Evolutionary conservation across 73 alveolate species (phyloP).

Genomic region (Paramecium primaurelia): DNA sequence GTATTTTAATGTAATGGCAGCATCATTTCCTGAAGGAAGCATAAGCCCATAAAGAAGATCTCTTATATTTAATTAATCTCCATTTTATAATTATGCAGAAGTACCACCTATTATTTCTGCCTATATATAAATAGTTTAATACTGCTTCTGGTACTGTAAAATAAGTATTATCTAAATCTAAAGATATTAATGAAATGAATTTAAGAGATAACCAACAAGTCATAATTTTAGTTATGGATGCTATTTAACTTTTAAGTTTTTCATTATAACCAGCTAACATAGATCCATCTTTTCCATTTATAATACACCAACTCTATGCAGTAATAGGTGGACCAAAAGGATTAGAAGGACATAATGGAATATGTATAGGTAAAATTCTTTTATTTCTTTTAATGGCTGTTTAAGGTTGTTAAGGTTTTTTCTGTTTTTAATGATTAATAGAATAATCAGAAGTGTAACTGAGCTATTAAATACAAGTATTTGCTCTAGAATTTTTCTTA

Average conservation of each 20-base stretch:
- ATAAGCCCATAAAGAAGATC: constrained; percentile 78
- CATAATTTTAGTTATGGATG: constrained; percentile 29
- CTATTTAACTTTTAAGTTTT: not conserved
- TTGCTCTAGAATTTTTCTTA: not conserved
- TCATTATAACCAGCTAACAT: not conserved
- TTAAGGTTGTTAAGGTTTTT: not conserved
- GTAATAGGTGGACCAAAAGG: not conserved
- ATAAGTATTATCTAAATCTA: not conserved
- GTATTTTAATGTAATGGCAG: constrained; percentile 75
- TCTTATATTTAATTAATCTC: constrained; percentile 60
- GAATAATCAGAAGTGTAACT: not conserved
- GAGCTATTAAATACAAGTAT: not conserved
- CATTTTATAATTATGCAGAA: constrained; percentile 72
- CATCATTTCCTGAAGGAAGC: constrained; percentile 89
- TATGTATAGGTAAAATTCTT: not conserved
- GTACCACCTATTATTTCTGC: constrained; percentile 84
- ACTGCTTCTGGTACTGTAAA: constrained; percentile 26
- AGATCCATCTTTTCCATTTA: constrained; percentile 35
- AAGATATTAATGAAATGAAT: not conserved
- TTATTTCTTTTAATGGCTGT: not conserved
- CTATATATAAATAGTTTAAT: not conserved
- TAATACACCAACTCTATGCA: constrained; percentile 53
- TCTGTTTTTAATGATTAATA: not conserved
- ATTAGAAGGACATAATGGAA: not conserved
- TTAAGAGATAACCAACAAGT: not conserved